phyloP scores from a whole-genome alignment of 371 early-diverging fungal genomes.

The Blastocladiella emersonii region DNA sequence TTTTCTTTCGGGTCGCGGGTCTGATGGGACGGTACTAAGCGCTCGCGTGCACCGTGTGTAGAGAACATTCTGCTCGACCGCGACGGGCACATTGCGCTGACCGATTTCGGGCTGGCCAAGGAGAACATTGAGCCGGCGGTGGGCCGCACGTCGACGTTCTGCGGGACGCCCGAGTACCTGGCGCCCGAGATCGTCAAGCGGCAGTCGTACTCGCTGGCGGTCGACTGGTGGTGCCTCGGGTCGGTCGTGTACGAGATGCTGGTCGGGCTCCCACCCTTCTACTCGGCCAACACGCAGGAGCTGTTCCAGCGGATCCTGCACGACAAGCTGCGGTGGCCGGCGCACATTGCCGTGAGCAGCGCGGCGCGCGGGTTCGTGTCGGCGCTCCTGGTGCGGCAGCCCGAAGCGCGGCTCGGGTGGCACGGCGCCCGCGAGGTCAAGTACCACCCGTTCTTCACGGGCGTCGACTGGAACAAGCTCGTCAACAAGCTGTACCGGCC shows the following conservation, averaged over 20 bases:
- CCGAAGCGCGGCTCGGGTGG: conserved; percentile 36
- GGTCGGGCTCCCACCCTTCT: conserved; percentile 49
- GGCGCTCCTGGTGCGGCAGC: conserved; percentile 34
- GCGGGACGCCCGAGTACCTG: conserved; percentile 59
- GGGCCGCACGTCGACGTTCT: conserved; percentile 43
- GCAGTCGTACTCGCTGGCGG: conserved; percentile 40
- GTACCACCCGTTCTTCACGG: conserved; percentile 58
- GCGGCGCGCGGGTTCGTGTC: conserved; percentile 27
- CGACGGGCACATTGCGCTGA: conserved; percentile 60
- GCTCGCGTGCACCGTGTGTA: no score
- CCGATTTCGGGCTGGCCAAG: conserved; percentile 69
- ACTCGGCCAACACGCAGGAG: conserved; percentile 25
- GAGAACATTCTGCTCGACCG: conserved; percentile 48
- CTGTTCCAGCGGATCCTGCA: conserved; percentile 45
- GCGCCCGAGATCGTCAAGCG: conserved; percentile 55
- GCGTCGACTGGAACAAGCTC: conserved; percentile 51
- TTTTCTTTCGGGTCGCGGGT: no score
- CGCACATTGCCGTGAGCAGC: conserved; percentile 15
- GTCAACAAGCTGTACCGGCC: conserved; percentile 42
- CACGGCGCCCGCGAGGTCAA: conserved; percentile 50
- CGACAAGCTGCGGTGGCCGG: conserved; percentile 37
- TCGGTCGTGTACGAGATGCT: conserved; percentile 59
- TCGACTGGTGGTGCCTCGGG: conserved; percentile 76
- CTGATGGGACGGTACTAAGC: no score
- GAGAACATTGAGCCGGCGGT: conserved; percentile 40